These are phyloP conservation scores for Eucalyptus curtisii DNA, from an alignment of 345 rosid genomes.

Conservation along the genomic window DNA sequence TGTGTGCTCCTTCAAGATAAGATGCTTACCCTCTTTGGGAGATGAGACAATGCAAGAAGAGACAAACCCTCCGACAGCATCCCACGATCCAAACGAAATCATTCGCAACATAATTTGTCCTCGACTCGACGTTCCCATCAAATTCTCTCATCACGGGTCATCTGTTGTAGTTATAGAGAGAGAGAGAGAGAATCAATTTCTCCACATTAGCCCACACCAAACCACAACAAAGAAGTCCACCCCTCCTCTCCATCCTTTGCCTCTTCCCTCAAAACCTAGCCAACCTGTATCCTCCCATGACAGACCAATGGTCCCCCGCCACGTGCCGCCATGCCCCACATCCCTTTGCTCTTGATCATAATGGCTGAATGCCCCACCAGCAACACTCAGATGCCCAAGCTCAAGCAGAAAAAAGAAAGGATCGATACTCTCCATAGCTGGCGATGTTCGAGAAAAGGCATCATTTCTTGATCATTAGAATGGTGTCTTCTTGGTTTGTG, in stretches of 20 bases:
- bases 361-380: background rate
- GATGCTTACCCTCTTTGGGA: background rate
- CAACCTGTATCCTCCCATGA: conserved; percentile 21
- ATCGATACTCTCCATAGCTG: background rate
- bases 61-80: background rate
- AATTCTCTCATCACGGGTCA: background rate
- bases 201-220: background rate
- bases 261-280: conserved; percentile 7
- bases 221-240: conserved; percentile 15
- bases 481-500: background rate
- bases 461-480: background rate
- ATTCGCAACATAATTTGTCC: background rate
- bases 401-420: background rate
- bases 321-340: background rate
- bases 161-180: background rate
- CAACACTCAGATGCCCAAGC: background rate
- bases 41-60: background rate
- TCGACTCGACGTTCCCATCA: background rate
- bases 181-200: background rate
- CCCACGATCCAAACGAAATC: background rate
- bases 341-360: background rate
- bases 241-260: background rate
- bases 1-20: background rate
- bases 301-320: conserved; percentile 6
- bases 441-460: background rate